phyloP scores from a whole-genome alignment of 345 rosid species.

The Acer saccharum region DNA sequence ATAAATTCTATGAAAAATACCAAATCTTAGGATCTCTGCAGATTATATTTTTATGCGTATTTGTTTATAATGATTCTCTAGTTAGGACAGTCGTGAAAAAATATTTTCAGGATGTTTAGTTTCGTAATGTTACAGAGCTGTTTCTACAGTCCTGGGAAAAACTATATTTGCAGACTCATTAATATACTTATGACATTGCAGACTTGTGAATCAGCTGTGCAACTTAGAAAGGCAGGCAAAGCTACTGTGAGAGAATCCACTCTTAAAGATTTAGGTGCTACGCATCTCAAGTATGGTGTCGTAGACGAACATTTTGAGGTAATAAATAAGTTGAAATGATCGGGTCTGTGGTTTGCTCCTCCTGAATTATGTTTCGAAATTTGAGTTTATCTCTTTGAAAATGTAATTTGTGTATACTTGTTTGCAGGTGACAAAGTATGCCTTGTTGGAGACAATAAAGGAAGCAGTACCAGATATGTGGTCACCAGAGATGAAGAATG shows the following conservation, averaged over 20 bases:
- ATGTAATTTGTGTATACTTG: not conserved
- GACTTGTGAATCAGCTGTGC: conserved; percentile 82
- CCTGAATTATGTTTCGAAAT: too few species aligned
- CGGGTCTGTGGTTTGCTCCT: too few species aligned
- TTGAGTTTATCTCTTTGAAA: too few species aligned
- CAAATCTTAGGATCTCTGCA: too few species aligned
- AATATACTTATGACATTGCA: conserved; percentile 25
- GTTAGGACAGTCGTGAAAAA: too few species aligned
- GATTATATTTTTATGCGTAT: too few species aligned
- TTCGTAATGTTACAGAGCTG: too few species aligned
- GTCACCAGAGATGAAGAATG: conserved; percentile 47
- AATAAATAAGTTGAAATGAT: not conserved
- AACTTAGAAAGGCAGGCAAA: conserved; percentile 66
- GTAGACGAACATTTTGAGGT: conserved; percentile 80
- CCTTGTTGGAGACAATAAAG: conserved; percentile 44
- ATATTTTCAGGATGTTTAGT: too few species aligned
- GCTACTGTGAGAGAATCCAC: conserved; percentile 69
- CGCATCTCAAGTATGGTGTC: conserved; percentile 66
- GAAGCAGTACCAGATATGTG: conserved; percentile 57
- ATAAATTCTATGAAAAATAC: too few species aligned
- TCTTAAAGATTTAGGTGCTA: conserved; percentile 64
- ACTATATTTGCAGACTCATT: not conserved
- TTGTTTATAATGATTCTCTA: too few species aligned
- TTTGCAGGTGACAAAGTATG: conserved; percentile 40
- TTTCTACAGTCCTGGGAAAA: too few species aligned